Evolutionary conservation across 805 yeast genomes (phyloP).

Genomic region (Barnettozyma pratensis): DNA sequence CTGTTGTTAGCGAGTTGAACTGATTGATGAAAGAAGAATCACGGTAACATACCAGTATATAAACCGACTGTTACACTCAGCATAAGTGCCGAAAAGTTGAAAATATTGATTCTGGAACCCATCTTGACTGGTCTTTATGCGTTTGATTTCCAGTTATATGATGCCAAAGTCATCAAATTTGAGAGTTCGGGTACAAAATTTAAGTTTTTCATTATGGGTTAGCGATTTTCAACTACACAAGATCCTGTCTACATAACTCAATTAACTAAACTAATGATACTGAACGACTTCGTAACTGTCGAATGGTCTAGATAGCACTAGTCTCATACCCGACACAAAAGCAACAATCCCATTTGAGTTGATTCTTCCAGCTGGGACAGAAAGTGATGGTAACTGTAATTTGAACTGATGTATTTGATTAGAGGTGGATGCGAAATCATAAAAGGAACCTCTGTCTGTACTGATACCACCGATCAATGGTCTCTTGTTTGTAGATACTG

Average conservation of each 20-base stretch:
- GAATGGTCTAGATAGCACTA: slow-evolving; percentile 22
- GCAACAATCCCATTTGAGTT: slow-evolving; percentile 21
- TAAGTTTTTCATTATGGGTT: too few species aligned
- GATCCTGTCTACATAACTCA: too few species aligned
- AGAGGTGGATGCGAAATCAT: slow-evolving; percentile 16
- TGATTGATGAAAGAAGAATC: not conserved
- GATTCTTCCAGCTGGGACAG: slow-evolving; percentile 20
- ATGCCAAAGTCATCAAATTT: too few species aligned
- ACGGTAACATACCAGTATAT: slow-evolving; percentile 32
- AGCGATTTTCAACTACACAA: too few species aligned
- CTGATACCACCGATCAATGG: slow-evolving; percentile 20
- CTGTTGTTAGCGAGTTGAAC: not conserved
- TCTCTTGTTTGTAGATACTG: slow-evolving; percentile 1
- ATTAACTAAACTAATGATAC: slow-evolving; percentile 1
- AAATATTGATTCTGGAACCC: slow-evolving; percentile 24
- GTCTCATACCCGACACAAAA: slow-evolving; percentile 19
- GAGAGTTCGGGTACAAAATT: too few species aligned
- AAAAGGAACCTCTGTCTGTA: slow-evolving; percentile 20
- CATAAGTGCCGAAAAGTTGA: slow-evolving; percentile 23
- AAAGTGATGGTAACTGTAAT: slow-evolving; percentile 17
- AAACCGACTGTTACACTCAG: slow-evolving; percentile 34
- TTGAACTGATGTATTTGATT: slow-evolving; percentile 20
- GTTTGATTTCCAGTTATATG: not conserved
- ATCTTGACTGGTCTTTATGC: slow-evolving; percentile 4
- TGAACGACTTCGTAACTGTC: slow-evolving; percentile 24